These are phyloP conservation scores for Ceratonia siliqua DNA, from an alignment of 306 rosid genomes.

Conservation along the genomic window DNA sequence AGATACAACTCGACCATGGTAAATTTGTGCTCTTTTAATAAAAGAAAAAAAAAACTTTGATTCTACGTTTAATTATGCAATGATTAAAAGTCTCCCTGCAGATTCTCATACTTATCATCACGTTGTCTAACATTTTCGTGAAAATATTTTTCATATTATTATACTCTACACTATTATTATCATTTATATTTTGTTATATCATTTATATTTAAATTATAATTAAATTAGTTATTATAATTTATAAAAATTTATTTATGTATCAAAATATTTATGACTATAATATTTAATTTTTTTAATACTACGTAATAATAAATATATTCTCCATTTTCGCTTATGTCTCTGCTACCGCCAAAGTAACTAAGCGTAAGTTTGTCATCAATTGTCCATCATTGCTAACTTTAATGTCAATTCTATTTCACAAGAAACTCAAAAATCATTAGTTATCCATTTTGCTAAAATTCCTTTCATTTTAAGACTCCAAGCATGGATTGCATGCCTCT, in stretches of 20 bases:
- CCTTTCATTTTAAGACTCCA: neutral
- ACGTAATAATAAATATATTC: no score
- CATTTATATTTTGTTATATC: no score
- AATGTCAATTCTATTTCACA: neutral
- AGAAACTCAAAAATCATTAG: neutral
- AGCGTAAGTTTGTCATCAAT: conserved; percentile 29
- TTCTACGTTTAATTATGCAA: neutral
- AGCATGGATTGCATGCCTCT: neutral
- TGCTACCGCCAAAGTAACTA: conserved; percentile 36
- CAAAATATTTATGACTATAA: no score
- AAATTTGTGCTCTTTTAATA: conserved; percentile 14
- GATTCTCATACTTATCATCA: conserved; percentile 45
- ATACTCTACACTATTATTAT: no score
- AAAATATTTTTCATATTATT: no score
- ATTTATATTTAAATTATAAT: no score
- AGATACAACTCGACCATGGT: conserved; percentile 44
- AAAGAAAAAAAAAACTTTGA: no score
- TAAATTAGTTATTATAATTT: no score
- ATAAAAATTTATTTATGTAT: no score
- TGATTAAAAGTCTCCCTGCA: conserved; percentile 35
- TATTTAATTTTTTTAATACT: no score
- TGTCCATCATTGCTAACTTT: no score
- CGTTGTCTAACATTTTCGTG: conserved; percentile 41
- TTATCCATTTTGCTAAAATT: neutral
- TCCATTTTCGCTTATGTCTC: conserved; percentile 54